A percentile compares a stretch with the other conserved stretches of the same genome.
These are phyloP conservation scores for Eutrema japonicum DNA, from an alignment of 345 rosid genomes.

Conservation along the genomic window DNA sequence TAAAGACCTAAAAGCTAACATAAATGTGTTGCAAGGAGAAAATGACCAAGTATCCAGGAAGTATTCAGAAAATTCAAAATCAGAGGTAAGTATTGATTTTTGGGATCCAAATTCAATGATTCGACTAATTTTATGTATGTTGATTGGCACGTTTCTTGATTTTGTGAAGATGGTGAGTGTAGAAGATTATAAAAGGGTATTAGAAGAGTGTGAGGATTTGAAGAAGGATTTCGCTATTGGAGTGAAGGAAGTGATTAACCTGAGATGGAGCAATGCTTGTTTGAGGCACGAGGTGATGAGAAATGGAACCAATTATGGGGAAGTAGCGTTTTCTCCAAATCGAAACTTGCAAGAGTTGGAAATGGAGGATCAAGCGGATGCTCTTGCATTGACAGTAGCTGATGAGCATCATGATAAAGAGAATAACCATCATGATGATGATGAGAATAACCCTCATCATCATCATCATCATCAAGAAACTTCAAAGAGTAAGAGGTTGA, in stretches of 20 bases:
- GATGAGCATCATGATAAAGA: slow-evolving; percentile 21
- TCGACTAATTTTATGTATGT: neutral
- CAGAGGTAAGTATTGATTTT: slow-evolving; percentile 45
- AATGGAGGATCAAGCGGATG: slow-evolving; percentile 41
- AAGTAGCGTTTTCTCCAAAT: slow-evolving; percentile 36
- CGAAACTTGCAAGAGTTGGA: slow-evolving; percentile 39
- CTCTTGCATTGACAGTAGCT: slow-evolving; percentile 24
- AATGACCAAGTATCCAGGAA: slow-evolving; percentile 45
- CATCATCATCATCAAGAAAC: slow-evolving; percentile 30
- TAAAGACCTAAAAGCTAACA: slow-evolving; percentile 37
- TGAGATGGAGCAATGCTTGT: slow-evolving; percentile 82
- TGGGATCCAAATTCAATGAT: neutral
- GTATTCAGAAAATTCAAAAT: slow-evolving; percentile 31
- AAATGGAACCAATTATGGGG: slow-evolving; percentile 38
- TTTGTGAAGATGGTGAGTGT: slow-evolving; percentile 37
- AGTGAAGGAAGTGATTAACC: slow-evolving; percentile 55
- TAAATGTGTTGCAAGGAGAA: slow-evolving; percentile 48
- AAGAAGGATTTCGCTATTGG: slow-evolving; percentile 53
- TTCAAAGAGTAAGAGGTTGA: slow-evolving; percentile 56
- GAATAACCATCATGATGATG: neutral
- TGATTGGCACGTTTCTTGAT: neutral
- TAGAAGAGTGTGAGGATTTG: slow-evolving; percentile 53
- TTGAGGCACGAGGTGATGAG: slow-evolving; percentile 64
- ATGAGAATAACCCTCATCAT: slow-evolving; percentile 4
- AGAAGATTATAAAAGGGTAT: slow-evolving; percentile 52